A percentile compares a stretch with the other conserved stretches of the same genome.
phyloP scores from a whole-genome alignment of 2,329 filamentous ascomycete genomes.

The Venturiaceae sp. region DNA sequence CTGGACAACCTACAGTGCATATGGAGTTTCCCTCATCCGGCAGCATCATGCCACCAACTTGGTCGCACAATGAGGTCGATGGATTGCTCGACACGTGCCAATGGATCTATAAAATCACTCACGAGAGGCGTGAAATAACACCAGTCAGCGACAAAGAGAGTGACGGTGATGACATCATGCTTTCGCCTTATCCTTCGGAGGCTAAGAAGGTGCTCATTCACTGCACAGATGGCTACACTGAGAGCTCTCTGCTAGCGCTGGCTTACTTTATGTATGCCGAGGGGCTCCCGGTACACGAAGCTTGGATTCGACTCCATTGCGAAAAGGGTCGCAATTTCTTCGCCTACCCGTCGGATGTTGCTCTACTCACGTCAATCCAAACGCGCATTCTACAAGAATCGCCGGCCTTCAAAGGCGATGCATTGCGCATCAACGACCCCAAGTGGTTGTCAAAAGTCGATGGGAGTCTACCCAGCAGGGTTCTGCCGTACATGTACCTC shows the following conservation, averaged over 20 bases:
- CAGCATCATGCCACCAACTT: conserved; percentile 78
- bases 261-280: conserved; percentile 93
- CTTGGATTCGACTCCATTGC: conserved; percentile 79
- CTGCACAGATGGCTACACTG: conserved; percentile 92
- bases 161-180: conserved; percentile 50
- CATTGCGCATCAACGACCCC: conserved; percentile 42
- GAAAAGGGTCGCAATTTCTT: conserved; percentile 86
- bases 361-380: conserved; percentile 67
- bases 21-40: conserved; percentile 90
- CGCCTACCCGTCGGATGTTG: conserved; percentile 84
- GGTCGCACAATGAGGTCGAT: conserved; percentile 74
- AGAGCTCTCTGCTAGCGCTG: conserved; percentile 78
- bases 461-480: conserved; percentile 80
- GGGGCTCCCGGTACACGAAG: conserved; percentile 67
- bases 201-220: conserved; percentile 74
- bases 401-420: conserved; percentile 33
- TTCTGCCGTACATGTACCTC: conserved; percentile 91
- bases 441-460: conserved; percentile 77
- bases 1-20: conserved; percentile 39
- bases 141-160: conserved; percentile 31
- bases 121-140: conserved; percentile 28
- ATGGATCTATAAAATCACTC: conserved; percentile 80
- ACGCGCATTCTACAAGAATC: conserved; percentile 65
- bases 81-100: conserved; percentile 76
- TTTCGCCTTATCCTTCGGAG: conserved; percentile 21